Conservation (phyloP, 345 rosid genomes). For the Eucalyptus cladocalyx region DNA sequence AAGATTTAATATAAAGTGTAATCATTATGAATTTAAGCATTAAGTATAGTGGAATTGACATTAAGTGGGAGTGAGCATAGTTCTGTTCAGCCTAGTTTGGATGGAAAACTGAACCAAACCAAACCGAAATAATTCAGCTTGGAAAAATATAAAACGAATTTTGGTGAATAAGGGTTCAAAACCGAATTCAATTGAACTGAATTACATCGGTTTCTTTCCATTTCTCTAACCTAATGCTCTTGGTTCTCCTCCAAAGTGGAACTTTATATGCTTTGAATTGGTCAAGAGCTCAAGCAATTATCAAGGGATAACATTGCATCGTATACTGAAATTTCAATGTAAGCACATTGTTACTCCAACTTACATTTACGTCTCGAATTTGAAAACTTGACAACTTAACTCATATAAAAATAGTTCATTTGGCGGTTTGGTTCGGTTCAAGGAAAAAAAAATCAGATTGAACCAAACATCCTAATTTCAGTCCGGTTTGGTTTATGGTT, state of each 20-base stretch:
- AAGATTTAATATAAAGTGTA: not conserved
- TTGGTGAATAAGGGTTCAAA: not conserved
- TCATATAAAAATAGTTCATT: fast-evolving
- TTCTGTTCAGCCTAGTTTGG: not conserved
- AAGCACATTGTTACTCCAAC: not conserved
- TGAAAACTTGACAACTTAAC: not conserved
- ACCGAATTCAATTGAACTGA: not conserved
- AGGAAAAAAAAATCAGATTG: not conserved
- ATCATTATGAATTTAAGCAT: not conserved
- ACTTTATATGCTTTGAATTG: not conserved
- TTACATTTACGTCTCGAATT: not conserved
- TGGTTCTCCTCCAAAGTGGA: not conserved
- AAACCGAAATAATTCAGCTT: not conserved
- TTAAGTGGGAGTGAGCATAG: not conserved
- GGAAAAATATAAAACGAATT: not conserved
- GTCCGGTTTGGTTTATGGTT: not conserved
- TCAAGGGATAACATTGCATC: no score
- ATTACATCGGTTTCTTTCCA: not conserved
- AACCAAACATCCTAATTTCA: not conserved
- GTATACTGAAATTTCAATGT: not conserved
- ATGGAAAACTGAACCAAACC: not conserved
- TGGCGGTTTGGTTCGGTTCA: not conserved
- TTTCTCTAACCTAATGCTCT: not conserved
- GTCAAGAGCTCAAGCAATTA: not conserved
- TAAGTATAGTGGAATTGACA: not conserved